Evolutionary conservation across 2,329 filamentous ascomycete species (phyloP), one percentile per base, ranked within the genome.

Genomic region (Aspergillus novofumigatus): DNA sequence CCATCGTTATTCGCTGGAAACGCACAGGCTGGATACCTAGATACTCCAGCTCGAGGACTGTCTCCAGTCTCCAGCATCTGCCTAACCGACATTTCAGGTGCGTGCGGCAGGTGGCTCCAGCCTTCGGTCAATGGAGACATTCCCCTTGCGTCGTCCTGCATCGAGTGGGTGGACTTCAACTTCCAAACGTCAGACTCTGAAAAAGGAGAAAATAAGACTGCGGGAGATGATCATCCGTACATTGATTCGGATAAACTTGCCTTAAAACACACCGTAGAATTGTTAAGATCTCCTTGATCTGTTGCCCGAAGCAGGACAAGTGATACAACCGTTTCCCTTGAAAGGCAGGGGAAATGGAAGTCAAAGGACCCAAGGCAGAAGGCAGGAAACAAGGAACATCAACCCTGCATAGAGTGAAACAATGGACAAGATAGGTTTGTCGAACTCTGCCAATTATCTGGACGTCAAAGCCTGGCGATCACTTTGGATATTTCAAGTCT

Each of bases 81-180:
- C 14, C 32, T 38, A 38, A 38, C 32, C 32, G 5, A 17, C 54
- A 14, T 23, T 54, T 44, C 45, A 51, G 58, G 54, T 57, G 57
- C 59, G 59, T 60, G 55, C 59, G 60, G 35, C 53, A 53, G 57
- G 55, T 62, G 60, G 60, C 56, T 59, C 55, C 32, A 38, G 8
- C 42, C 21, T 17, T 4, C 54, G 51, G 55, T 55, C 53, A 45
- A 55, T 59, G 55, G 58, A 49, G 51, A 47, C 55, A 58, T 62
- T 59, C 61, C 62, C 64, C 64, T 65, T 66, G 63, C 64, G 56
- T 62, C 59, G 35, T 52, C 49, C 29, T 63, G 59, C 59, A 63
- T 56, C 51, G 29, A 25, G 20, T 45, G 20, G 21, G 21, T 17
- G 6, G 20, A 9, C 8, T 21, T 23, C 21, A 14, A 20, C 2